Percentiles rank a stretch among this genome's conserved stretches.
These are phyloP conservation scores for Arachis hypogaea DNA, from an alignment of 306 rosid species.

Conservation along the genomic window DNA sequence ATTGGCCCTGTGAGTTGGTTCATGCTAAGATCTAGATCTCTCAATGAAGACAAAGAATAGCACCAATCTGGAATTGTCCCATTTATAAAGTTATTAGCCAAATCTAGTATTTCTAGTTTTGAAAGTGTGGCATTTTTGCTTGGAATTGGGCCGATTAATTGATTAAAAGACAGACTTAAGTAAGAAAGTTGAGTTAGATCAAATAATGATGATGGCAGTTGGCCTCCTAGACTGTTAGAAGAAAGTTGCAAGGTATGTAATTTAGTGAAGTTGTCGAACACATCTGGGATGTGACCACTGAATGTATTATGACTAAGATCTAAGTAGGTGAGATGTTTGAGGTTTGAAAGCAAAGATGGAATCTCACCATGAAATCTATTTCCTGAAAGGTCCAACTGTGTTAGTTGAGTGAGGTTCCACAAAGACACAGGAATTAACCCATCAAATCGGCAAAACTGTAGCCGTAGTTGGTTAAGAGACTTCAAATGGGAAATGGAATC, in stretches of 20 bases:
- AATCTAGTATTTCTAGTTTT: rapidly evolving
- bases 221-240: background rate
- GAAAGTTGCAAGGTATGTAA: background rate
- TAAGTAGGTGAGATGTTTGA: background rate
- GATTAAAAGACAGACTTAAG: background rate
- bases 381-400: rapidly evolving
- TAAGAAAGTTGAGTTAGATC: background rate
- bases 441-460: background rate
- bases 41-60: background rate
- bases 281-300: conserved; percentile 10
- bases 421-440: conserved; percentile 18
- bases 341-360: conserved; percentile 19
- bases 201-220: conserved; percentile 25
- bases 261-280: no score
- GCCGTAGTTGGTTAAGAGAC: background rate
- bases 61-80: conserved; percentile 27
- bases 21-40: rapidly evolving
- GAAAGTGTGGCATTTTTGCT: background rate
- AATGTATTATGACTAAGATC: background rate
- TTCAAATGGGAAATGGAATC: conserved; percentile 2
- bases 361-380: conserved; percentile 34
- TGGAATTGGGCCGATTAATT: conserved; percentile 18
- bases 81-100: background rate
- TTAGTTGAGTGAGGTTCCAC: conserved; percentile 35
- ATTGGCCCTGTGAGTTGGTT: conserved; percentile 1